Conservation (phyloP, 208 protist genomes). For the Trypanosoma vivax region DNA sequence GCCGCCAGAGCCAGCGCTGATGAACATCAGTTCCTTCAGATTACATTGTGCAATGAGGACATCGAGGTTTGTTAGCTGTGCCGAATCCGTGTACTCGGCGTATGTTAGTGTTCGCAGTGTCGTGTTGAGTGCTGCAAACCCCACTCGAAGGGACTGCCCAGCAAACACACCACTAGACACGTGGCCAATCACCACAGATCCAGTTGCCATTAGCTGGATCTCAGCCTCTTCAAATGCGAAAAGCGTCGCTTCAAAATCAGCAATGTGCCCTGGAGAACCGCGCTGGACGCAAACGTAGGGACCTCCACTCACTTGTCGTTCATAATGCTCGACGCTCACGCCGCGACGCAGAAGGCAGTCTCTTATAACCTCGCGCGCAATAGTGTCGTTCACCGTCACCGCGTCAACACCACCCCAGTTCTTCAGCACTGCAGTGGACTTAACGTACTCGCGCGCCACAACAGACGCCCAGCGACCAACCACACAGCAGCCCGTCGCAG, state of each 20-base stretch:
- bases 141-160: slow-evolving; percentile 39
- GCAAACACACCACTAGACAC: background rate
- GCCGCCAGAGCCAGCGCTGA: slow-evolving; percentile 13
- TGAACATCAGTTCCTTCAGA: slow-evolving; percentile 68
- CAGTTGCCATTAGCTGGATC: slow-evolving; percentile 74
- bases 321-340: slow-evolving; percentile 76
- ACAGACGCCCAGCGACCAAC: slow-evolving; percentile 73
- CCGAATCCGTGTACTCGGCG: slow-evolving; percentile 73
- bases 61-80: slow-evolving; percentile 69
- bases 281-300: slow-evolving; percentile 75
- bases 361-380: slow-evolving; percentile 78
- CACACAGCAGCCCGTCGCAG: slow-evolving; percentile 60
- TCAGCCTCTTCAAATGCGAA: slow-evolving; percentile 85
- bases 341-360: slow-evolving; percentile 79
- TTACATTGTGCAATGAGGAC: slow-evolving; percentile 75
- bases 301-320: slow-evolving; percentile 36
- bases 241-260: slow-evolving; percentile 85
- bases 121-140: slow-evolving; percentile 77
- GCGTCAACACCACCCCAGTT: slow-evolving; percentile 60
- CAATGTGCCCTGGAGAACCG: slow-evolving; percentile 80
- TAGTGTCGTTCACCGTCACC: slow-evolving; percentile 73
- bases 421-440: slow-evolving; percentile 75
- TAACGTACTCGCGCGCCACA: slow-evolving; percentile 81
- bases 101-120: slow-evolving; percentile 73
- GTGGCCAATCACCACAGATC: slow-evolving; percentile 44